Percentiles rank a stretch among this genome's conserved stretches.
Conservation (phyloP, 257 asterid genomes). For the Ilex aquifolium region DNA sequence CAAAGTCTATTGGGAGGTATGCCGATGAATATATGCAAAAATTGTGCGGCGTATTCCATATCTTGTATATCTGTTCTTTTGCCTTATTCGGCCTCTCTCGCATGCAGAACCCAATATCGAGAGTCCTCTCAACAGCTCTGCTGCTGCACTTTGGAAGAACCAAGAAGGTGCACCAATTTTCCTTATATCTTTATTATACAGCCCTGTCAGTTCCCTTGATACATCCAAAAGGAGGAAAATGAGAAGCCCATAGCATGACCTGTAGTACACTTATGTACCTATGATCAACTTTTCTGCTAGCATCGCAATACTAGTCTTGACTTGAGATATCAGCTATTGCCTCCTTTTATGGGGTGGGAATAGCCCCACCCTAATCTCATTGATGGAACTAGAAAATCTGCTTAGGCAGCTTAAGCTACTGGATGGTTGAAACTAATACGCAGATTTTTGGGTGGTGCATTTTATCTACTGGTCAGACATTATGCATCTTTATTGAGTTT, state of each 20-base stretch:
- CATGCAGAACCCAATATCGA: slow-evolving; percentile 61
- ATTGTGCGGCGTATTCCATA: background rate
- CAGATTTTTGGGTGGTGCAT: too few relatives aligned
- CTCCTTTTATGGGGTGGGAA: too few relatives aligned
- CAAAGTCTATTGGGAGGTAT: slow-evolving; percentile 71
- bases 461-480: too few relatives aligned
- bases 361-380: too few relatives aligned
- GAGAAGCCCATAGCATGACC: background rate
- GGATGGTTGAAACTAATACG: too few relatives aligned
- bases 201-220: background rate
- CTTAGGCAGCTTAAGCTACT: too few relatives aligned
- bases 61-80: background rate
- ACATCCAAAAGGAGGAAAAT: background rate
- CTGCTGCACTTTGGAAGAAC: slow-evolving; percentile 77
- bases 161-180: slow-evolving; percentile 40
- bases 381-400: too few relatives aligned
- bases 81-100: slow-evolving; percentile 2
- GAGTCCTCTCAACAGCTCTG: slow-evolving; percentile 68
- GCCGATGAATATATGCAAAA: background rate
- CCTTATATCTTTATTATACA: background rate
- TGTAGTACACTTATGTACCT: too few relatives aligned
- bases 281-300: too few relatives aligned
- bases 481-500: too few relatives aligned
- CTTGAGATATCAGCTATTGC: too few relatives aligned
- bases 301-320: too few relatives aligned